Base-by-base conservation (phyloP, 228 moss, liverwort and hornwort species). In the Sphagnum magellanicum region DNA sequence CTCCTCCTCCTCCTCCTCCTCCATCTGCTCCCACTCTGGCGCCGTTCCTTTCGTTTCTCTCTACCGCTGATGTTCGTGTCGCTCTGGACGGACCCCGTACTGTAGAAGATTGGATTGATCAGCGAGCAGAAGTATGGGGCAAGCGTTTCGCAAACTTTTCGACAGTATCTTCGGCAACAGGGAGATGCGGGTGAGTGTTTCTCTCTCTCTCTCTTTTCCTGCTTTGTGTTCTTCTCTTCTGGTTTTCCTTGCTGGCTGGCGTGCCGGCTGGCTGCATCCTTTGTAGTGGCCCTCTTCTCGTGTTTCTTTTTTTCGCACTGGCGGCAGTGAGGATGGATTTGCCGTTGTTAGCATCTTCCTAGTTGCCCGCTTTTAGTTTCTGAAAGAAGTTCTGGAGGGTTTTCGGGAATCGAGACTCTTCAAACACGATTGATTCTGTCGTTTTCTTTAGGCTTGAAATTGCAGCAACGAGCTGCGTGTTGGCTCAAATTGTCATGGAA, bases 81-180 rank as follows among this genome's bases (percentile, higher is more conserved):
- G 32, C 32, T 32, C 32, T 32, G 32, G 32, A 32, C 32, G 32
- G 32, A 32, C 32, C 32, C 32, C 32, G 32, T 32, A 32, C 32
- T 32, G 32, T 32, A 32, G 32, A 32, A 32, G 32, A 32, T 32
- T 32, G 32, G 32, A 1, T 32, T 32, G 32, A 32, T 32, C 32
- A 32, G 32, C 32, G 32, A 32, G 32, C 32, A 32, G 32, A 73
- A 70, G 55, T 67, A 96, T 96, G 96, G 96, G 92, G 84, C 92
- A 96, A 79, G 80, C 91, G 59, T 91, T 96, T 76, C 89, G 96
- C 52, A 96, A 96, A 88, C 92, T 96, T 66, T 96, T 96, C 72
- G 96, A 92, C 79, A 91, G 88, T 74, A 73, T 96, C 65, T 96
- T 96, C 73, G 96, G 96, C 78, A 96, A 96, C 89, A 96, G 91